Base-by-base conservation (phyloP, 2,329 filamentous ascomycete species). In the Trichoderma atroviride region DNA sequence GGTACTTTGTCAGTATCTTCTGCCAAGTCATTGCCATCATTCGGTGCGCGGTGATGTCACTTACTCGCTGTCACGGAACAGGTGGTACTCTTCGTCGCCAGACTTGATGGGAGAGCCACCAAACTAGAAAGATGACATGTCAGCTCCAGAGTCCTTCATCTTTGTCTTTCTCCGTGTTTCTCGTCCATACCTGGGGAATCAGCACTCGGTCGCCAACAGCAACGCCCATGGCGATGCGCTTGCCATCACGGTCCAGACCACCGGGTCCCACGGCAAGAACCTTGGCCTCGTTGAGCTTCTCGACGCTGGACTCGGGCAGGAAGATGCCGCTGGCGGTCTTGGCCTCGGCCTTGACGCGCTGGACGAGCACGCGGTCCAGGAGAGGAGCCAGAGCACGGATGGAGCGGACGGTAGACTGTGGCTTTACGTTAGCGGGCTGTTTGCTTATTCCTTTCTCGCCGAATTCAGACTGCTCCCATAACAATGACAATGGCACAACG, bases 11-110 rank as follows among this genome's bases (percentile, higher is more conserved):
- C 24, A 31, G 7, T n/a, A n/a, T n/a, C n/a, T n/a, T 19, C 5
- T 7, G 3, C 3, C n/a, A 13, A 13, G 11, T 35, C 11, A 35
- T 7, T n/a, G 7, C 7, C 40, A n/a, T 22, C 11, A 13, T 14
- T 9, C 19, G 5, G 29, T 31, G 16, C 16, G 50, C 16, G 50
- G 9, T 27, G 5, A 56, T 67, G 57, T 2, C 5, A 91, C 94
- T 84, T 90, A 98, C 95, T 99, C 96, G 86, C 94, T 92, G 84
- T 99, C 96, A 78, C 96, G 89, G 91, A 97, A 99, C 74, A 99
- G 89, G 73, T 92, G 90, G 86, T 89, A 98, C 85, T 99, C 96
- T 75, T 98, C 94, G 77, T 99, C 95, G 75, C 95, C 96, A 76
- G 98, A 93, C 89, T 98, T 98, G 82, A 99, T 90, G 73, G 95